phyloP scores from a whole-genome alignment of 192 early-diverging fungal genomes.

The Podila verticillata region DNA sequence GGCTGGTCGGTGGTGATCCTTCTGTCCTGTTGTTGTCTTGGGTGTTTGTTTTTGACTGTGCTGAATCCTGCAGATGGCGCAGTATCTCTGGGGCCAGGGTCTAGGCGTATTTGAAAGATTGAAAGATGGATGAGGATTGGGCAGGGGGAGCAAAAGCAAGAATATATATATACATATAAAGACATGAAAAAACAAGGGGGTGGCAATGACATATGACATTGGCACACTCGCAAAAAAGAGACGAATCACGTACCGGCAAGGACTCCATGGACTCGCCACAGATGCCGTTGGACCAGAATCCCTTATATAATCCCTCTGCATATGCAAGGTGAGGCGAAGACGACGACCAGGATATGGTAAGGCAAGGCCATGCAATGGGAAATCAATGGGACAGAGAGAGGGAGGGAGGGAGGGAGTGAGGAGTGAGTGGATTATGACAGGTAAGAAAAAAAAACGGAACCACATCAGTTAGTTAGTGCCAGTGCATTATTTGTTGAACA shows the following conservation, averaged over 20 bases:
- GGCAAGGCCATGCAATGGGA: no score
- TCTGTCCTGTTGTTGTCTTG: not conserved
- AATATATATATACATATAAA: not conserved
- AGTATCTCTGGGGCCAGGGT: constrained; percentile 45
- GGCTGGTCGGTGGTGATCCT: constrained; percentile 5
- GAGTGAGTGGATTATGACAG: not conserved
- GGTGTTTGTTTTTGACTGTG: constrained; percentile 15
- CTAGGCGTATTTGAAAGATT: constrained; percentile 1
- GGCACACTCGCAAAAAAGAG: no score
- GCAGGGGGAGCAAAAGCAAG: not conserved
- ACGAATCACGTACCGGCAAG: constrained; percentile 18
- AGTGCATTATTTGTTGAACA: no score
- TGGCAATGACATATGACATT: not conserved
- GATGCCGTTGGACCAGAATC: constrained; percentile 51
- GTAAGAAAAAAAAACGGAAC: not conserved
- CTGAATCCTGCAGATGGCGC: constrained; percentile 30
- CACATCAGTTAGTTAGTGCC: no score
- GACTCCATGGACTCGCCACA: constrained; percentile 49
- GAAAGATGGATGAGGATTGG: not conserved
- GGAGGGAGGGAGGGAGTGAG: not conserved
- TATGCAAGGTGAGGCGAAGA: not conserved
- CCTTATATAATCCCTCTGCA: constrained; percentile 48
- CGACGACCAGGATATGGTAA: no score
- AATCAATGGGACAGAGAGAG: no score
- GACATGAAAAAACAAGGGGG: not conserved